Conservation (phyloP, 2,329 filamentous ascomycete species). For the Diplodia seriata region DNA sequence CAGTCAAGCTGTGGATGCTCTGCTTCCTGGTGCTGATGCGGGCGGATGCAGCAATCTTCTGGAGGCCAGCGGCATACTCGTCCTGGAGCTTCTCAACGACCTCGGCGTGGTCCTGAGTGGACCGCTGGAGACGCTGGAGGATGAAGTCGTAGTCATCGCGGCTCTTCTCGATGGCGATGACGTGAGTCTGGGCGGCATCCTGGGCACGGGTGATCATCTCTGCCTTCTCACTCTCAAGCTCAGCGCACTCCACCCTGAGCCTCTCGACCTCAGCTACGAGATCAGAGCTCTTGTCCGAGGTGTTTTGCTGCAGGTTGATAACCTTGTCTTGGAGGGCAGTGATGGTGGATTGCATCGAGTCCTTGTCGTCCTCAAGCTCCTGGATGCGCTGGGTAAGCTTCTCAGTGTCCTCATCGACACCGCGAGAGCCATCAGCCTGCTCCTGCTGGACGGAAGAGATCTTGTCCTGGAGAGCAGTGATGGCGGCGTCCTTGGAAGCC, state of each 20-base stretch:
- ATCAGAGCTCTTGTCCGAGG: slow-evolving; percentile 21
- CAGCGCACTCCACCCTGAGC: slow-evolving; percentile 13
- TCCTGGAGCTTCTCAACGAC: slow-evolving; percentile 22
- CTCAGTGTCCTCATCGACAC: background rate
- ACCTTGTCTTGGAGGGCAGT: slow-evolving; percentile 28
- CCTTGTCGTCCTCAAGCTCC: slow-evolving; percentile 27
- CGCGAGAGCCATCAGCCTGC: slow-evolving; percentile 12
- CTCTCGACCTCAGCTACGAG: slow-evolving; percentile 28
- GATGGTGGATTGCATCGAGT: slow-evolving; percentile 28
- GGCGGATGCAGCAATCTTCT: slow-evolving; percentile 22
- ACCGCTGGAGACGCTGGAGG: slow-evolving; percentile 21
- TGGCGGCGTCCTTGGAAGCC: slow-evolving; percentile 21
- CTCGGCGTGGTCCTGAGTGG: background rate
- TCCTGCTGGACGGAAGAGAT: slow-evolving; percentile 21
- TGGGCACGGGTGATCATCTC: slow-evolving; percentile 14
- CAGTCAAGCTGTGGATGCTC: slow-evolving; percentile 19
- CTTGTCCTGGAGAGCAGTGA: slow-evolving; percentile 20
- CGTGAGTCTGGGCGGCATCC: slow-evolving; percentile 22
- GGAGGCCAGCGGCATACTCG: slow-evolving; percentile 11
- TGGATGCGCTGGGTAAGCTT: slow-evolving; percentile 23
- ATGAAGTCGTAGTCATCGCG: slow-evolving; percentile 21
- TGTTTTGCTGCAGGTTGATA: slow-evolving; percentile 25
- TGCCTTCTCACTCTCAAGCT: slow-evolving; percentile 26
- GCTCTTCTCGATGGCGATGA: slow-evolving; percentile 9
- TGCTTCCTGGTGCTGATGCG: slow-evolving; percentile 19